These are phyloP conservation scores for Taiozyma onychis DNA, from an alignment of 1,139 yeast species.

Conservation along the genomic window DNA sequence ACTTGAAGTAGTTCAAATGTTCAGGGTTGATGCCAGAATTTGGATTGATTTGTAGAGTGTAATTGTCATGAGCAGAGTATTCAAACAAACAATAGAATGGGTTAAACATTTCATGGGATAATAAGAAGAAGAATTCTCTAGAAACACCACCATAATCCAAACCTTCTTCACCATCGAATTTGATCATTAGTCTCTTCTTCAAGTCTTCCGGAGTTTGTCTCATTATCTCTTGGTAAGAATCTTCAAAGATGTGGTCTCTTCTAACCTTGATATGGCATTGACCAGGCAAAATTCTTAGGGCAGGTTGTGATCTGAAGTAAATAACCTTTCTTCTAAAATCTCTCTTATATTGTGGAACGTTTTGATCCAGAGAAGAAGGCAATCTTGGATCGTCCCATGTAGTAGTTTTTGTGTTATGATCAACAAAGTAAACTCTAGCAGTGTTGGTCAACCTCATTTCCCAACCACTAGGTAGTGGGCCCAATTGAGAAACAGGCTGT, in stretches of 20 bases:
- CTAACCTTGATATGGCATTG: slow-evolving; percentile 98
- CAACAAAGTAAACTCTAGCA: slow-evolving; percentile 96
- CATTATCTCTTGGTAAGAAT: slow-evolving; percentile 97
- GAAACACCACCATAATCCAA: slow-evolving; percentile 99
- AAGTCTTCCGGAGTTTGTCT: slow-evolving; percentile 97
- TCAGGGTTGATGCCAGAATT: slow-evolving; percentile 98
- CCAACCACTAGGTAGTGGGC: slow-evolving; percentile 99
- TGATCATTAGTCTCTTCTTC: slow-evolving; percentile 95
- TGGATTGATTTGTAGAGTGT: slow-evolving; percentile 95
- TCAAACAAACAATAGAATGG: slow-evolving; percentile 97
- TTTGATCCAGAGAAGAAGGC: slow-evolving; percentile 95
- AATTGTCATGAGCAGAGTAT: slow-evolving; percentile 96
- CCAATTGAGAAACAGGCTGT: slow-evolving; percentile 97
- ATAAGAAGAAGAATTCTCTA: slow-evolving; percentile 90
- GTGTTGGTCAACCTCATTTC: slow-evolving; percentile 99
- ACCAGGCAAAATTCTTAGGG: slow-evolving; percentile 93
- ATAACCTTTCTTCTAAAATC: slow-evolving; percentile 96
- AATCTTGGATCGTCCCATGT: slow-evolving; percentile 99
- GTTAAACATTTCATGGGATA: slow-evolving; percentile 97
- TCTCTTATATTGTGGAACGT: slow-evolving; percentile 98
- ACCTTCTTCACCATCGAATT: slow-evolving; percentile 99
- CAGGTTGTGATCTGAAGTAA: slow-evolving; percentile 97
- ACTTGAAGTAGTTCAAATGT: slow-evolving; percentile 95
- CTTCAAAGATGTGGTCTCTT: slow-evolving; percentile 94
- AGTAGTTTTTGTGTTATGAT: slow-evolving; percentile 97